Percentiles rank a stretch among this genome's conserved stretches.
Conservation (phyloP, 768 basidiomycete genomes). For the Suillus brevipes region DNA sequence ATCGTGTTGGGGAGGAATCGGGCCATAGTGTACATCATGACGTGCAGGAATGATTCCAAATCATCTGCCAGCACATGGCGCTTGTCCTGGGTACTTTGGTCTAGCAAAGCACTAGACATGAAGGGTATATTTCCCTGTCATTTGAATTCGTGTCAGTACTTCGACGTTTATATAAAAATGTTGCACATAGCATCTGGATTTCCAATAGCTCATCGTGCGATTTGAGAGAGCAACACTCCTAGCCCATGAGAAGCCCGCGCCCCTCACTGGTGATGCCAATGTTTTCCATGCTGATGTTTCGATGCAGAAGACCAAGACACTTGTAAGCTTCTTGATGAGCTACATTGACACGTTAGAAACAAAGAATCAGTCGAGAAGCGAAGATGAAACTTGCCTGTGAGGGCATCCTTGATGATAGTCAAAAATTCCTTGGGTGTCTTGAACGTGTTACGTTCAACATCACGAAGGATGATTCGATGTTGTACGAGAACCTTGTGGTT, state of each 20-base stretch:
- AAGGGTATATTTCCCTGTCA: constrained; percentile 8
- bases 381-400: not conserved
- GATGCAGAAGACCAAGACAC: not conserved
- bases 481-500: not conserved
- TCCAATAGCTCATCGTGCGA: no score
- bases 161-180: no score
- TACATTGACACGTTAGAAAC: constrained; percentile 6
- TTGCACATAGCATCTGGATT: no score
- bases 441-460: not conserved
- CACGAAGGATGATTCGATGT: constrained; percentile 9
- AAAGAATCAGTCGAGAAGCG: not conserved
- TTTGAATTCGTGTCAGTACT: no score
- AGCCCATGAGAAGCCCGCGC: constrained; percentile 22
- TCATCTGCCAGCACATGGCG: not conserved
- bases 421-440: not conserved
- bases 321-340: constrained; percentile 21
- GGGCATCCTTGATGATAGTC: not conserved
- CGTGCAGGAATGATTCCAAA: constrained; percentile 10
- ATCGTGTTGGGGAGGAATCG: constrained; percentile 16
- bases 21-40: constrained; percentile 14
- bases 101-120: constrained; percentile 25
- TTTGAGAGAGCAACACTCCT: constrained; percentile 26
- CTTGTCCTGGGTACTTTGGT: constrained; percentile 4
- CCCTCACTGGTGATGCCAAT: constrained; percentile 19
- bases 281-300: constrained; percentile 22